Evolutionary conservation across 208 protist species (phyloP), one percentile per base, ranked within the genome.

Genomic region (Wallacemonas sp.): DNA sequence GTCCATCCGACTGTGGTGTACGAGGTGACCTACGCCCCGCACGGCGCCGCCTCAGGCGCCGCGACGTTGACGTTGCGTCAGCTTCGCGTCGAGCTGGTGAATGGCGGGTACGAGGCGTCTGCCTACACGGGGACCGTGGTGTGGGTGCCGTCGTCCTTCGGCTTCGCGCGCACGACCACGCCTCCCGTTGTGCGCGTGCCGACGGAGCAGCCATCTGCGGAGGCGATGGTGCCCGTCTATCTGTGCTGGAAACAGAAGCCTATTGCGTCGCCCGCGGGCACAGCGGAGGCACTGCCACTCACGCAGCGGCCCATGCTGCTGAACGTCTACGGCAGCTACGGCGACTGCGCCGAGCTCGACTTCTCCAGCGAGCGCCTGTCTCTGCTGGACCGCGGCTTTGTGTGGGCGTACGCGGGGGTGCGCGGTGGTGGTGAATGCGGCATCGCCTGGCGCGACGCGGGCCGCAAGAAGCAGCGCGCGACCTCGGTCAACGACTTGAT

Each of bases 341-440:
- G 91, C 10, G 76, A 85, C 23, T 82, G 77, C 70, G 55, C 36
- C 33, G 91, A 96, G 31, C 49, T 70, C 1, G 74, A 76, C 18
- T 96, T 96, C 71, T 61, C 61, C 22, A 64, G 70, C 1, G 69
- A 81, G 45, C 80, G 79, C 1, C 68, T 96, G 7, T 70, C 72
- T 25, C 41, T 97, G 18, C 67, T 96, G 0, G 89, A 97, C 54
- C 79, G 90, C 20, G 94, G 91, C 33, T 74, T 95, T 41, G 67
- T 95, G 1, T 94, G 77, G 75, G 86, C 70, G 14, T 79, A 79
- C 25, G 91, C 89, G 8, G 72, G 66, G 10, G 81, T 97, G 49
- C 81, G 94, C 23, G 94, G 94, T n/a, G 94, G 94, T 12, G 89
- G 88, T 12, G 92, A 98, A 67, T 81, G 93, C 25, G 94, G 94